A percentile compares a stretch with the other conserved stretches of the same genome.
Conservation (phyloP, 2,329 filamentous ascomycete species). For the Calonectria pseudoreteaudii region DNA sequence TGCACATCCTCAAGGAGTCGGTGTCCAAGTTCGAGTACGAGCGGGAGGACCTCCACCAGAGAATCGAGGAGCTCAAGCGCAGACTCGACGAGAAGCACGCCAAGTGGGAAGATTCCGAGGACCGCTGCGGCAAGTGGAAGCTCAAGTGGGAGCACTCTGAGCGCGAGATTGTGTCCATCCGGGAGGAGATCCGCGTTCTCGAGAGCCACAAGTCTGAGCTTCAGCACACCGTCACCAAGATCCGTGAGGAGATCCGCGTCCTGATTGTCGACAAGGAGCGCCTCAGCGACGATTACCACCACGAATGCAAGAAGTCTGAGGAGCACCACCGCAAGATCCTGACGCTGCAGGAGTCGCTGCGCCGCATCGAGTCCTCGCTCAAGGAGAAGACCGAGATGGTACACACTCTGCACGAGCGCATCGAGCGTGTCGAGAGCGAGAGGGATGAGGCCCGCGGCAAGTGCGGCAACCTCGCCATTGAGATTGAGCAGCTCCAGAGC, state of each 20-base stretch:
- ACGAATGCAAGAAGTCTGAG: not conserved
- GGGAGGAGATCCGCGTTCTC: not conserved
- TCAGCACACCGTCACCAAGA: not conserved
- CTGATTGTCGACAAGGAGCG: constrained; percentile 2
- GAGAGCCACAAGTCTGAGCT: not conserved
- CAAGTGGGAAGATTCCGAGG: not conserved
- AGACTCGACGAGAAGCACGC: not conserved
- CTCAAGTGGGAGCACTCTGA: constrained; percentile 2
- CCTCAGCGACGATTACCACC: not conserved
- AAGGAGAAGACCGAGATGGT: not conserved
- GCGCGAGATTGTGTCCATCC: not conserved
- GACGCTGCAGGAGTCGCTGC: not conserved
- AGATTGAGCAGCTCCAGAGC: not conserved
- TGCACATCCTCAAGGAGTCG: not conserved
- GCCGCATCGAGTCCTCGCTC: not conserved
- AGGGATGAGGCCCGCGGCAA: not conserved
- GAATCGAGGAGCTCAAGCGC: constrained; percentile 1
- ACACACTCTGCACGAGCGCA: not conserved
- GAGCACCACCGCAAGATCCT: constrained; percentile 4
- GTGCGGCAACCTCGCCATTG: not conserved
- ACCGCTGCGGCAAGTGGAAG: constrained; percentile 6
- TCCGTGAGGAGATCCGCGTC: not conserved
- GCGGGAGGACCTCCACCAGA: not conserved
- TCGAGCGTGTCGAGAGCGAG: not conserved
- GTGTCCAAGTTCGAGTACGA: not conserved